Conservation (phyloP, 768 basidiomycete genomes). For the Neoboletus subvelutipes region DNA sequence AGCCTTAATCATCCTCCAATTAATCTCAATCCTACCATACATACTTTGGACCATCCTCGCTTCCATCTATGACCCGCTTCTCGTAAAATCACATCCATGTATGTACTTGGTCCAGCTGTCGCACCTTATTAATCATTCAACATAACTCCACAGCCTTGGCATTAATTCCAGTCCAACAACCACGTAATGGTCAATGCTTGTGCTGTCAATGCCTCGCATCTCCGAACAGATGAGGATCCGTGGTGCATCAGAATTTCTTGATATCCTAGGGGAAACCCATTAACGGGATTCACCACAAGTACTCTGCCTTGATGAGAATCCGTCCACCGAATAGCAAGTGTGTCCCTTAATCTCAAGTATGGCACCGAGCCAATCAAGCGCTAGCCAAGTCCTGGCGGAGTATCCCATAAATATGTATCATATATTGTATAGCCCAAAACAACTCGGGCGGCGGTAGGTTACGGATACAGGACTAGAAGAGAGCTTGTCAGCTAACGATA, state of each 20-base stretch:
- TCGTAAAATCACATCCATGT: neutral
- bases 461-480: slow-evolving; percentile 36
- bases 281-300: neutral
- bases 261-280: neutral
- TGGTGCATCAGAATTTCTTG: slow-evolving; percentile 1
- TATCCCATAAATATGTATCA: slow-evolving; percentile 30
- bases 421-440: slow-evolving; percentile 22
- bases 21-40: slow-evolving; percentile 7
- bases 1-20: neutral
- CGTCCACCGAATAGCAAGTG: neutral
- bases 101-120: neutral
- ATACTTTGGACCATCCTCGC: neutral
- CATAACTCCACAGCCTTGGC: neutral
- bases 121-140: neutral
- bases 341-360: neutral
- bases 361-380: neutral
- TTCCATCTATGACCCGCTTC: slow-evolving; percentile 1
- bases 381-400: neutral
- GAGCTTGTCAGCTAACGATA: slow-evolving; percentile 32
- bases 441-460: slow-evolving; percentile 21
- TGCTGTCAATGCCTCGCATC: neutral
- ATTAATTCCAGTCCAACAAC: neutral
- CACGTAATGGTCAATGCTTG: neutral
- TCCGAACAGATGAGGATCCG: slow-evolving; percentile 4
- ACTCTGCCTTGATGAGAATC: slow-evolving; percentile 1